phyloP scores from a whole-genome alignment of 805 yeast species.

The Alloascoidea hylecoeti region DNA sequence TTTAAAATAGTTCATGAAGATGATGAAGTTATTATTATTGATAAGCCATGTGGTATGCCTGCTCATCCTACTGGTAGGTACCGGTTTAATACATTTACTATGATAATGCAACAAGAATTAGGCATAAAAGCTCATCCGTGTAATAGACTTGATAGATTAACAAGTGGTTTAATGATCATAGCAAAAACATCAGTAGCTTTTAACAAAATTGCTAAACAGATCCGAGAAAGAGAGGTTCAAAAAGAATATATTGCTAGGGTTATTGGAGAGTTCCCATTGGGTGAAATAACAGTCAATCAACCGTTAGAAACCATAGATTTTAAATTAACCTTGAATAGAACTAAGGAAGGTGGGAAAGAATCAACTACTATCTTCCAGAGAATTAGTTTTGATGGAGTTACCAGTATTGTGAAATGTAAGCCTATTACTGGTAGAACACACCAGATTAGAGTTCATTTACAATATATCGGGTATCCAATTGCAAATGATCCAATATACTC shows the following conservation, averaged over 20 bases:
- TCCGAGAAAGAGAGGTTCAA: conserved; percentile 52
- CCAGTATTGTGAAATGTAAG: conserved; percentile 65
- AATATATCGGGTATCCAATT: conserved; percentile 79
- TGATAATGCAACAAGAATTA: conserved; percentile 57
- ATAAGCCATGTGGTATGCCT: conserved; percentile 91
- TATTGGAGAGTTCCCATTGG: conserved; percentile 68
- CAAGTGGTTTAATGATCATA: conserved; percentile 87
- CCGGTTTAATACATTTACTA: conserved; percentile 64
- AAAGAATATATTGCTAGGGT: conserved; percentile 86
- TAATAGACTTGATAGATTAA: conserved; percentile 77
- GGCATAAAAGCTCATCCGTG: conserved; percentile 68
- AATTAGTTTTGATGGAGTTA: conserved; percentile 51
- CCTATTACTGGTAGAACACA: conserved; percentile 93
- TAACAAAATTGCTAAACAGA: conserved; percentile 55
- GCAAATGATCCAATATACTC: conserved; percentile 90
- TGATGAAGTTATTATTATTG: conserved; percentile 66
- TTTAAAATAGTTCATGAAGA: conserved; percentile 62
- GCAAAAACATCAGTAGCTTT: conserved; percentile 77
- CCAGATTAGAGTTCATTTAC: conserved; percentile 88
- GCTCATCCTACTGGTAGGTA: conserved; percentile 80
- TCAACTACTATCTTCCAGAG: conserved; percentile 62
- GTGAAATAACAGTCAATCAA: conserved; percentile 38
- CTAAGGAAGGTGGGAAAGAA: conserved; percentile 48
- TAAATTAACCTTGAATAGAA: conserved; percentile 50
- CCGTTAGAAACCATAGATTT: conserved; percentile 67